Base-by-base conservation (phyloP, 2,329 filamentous ascomycete species). In the Madurella fahalii region DNA sequence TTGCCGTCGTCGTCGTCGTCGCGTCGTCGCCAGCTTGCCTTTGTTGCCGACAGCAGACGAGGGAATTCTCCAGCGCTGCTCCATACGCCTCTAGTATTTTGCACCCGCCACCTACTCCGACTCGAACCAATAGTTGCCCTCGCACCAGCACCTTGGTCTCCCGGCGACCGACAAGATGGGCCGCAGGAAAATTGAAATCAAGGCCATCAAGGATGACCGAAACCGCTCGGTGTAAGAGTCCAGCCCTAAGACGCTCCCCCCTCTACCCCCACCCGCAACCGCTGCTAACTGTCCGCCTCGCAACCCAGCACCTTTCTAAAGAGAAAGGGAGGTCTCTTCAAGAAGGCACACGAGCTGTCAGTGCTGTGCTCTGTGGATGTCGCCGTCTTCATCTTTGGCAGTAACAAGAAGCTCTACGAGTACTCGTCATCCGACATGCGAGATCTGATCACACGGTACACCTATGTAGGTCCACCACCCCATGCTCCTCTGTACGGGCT, bases 101-200 rank as follows among this genome's bases (percentile, higher is more conserved):
- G 40, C 39, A 32, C 16, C n/a, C 42, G 25, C 46, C 46, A 48
- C 32, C 41, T 31, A 42, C 52, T 53, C 20, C 20, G 13, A 41
- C 47, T 52, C 16, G 25, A 25, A 25, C 55, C 55, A 37, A 31
- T 46, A 30, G 41, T 42, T 56, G 43, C 11, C 44, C 37, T 47
- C 40, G 39, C 30, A 43, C 41, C 41, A 42, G 9, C 37, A 13
- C 34, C 34, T 30, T 32, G 39, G 43, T 15, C 15, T 16, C 37
- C 34, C 15, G 9, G 54, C 57, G 43, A 53, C 56, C 53, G 59
- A 63, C 72, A 75, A 70, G 51, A 99, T 99, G 94, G 94, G 94
- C 72, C 87, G 94, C 74, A 86, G 94, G 82, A 99, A 99, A 84
- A 99, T 99, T 71, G 94, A 97, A 79, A 97, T 99, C 80, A 96